phyloP scores from a whole-genome alignment of 1,139 yeast species.

The Scheffersomyces insectosa region DNA sequence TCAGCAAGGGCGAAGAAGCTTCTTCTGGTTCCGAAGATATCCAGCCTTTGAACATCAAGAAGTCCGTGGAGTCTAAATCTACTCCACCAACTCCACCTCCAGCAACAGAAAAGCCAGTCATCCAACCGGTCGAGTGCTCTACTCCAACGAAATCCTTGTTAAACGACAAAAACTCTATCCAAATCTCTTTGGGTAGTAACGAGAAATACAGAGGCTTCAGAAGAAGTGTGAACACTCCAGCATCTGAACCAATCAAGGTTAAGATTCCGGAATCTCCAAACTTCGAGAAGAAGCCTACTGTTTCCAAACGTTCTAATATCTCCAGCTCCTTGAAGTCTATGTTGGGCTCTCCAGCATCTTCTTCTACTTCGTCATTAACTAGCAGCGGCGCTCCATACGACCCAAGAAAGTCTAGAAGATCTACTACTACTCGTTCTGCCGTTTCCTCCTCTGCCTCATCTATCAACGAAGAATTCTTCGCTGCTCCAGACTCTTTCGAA shows the following conservation, averaged over 20 bases:
- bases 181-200: constrained; percentile 26
- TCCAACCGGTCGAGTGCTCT: background rate
- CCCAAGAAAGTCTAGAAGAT: constrained; percentile 21
- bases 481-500: constrained; percentile 13
- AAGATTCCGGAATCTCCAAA: constrained; percentile 23
- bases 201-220: constrained; percentile 49
- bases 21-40: constrained; percentile 8
- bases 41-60: constrained; percentile 13
- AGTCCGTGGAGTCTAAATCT: background rate
- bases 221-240: constrained; percentile 32
- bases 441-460: constrained; percentile 15
- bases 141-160: constrained; percentile 9
- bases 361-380: constrained; percentile 14
- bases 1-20: constrained; percentile 14
- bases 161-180: constrained; percentile 16
- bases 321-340: constrained; percentile 14
- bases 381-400: constrained; percentile 16
- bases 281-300: constrained; percentile 11
- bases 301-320: constrained; percentile 11
- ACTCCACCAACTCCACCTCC: background rate
- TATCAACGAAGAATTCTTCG: constrained; percentile 10
- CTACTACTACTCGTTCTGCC: constrained; percentile 11
- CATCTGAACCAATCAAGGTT: constrained; percentile 27
- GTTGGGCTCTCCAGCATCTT: constrained; percentile 7
- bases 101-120: constrained; percentile 1